Evolutionary conservation across 495 filamentous ascomycete species (phyloP).

Genomic region (Tetracladium marchalianum): DNA sequence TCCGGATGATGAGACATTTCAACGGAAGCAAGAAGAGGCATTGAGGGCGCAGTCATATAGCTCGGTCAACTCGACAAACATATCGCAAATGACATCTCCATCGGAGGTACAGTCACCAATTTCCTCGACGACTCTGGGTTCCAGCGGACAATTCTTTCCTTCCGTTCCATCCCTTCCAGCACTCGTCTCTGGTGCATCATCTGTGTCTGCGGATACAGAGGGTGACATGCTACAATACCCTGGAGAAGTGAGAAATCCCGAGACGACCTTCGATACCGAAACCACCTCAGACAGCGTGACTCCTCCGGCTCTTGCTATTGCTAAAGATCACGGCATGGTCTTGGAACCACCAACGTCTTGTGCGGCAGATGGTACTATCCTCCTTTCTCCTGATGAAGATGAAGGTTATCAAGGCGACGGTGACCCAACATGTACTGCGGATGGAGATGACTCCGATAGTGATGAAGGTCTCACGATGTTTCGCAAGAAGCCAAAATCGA

Average conservation of each 20-base stretch:
- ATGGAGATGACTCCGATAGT: constrained; percentile 45
- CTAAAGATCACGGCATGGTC: constrained; percentile 16
- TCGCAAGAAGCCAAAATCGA: constrained; percentile 27
- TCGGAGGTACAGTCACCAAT: constrained; percentile 46
- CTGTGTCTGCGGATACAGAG: constrained; percentile 53
- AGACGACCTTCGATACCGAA: constrained; percentile 22
- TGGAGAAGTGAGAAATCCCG: constrained; percentile 24
- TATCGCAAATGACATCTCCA: constrained; percentile 36
- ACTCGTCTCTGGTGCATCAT: constrained; percentile 70
- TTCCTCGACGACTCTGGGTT: constrained; percentile 45
- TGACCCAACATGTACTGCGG: constrained; percentile 25
- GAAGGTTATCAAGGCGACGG: constrained; percentile 40
- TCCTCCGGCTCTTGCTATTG: constrained; percentile 24
- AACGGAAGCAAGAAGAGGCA: constrained; percentile 16
- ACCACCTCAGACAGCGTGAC: constrained; percentile 44
- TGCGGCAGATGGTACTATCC: constrained; percentile 3
- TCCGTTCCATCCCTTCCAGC: constrained; percentile 71
- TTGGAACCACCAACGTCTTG: constrained; percentile 12
- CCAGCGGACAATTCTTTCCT: constrained; percentile 49
- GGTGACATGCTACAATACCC: constrained; percentile 42
- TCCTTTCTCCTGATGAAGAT: constrained; percentile 28
- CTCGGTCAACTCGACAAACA: constrained; percentile 31
- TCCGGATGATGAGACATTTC: constrained; percentile 34
- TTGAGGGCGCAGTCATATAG: constrained; percentile 34
- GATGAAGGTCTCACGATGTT: constrained; percentile 45